Evolutionary conservation across 2,329 filamentous ascomycete species (phyloP).

Genomic region (Arthrobotrys entomopaga): DNA sequence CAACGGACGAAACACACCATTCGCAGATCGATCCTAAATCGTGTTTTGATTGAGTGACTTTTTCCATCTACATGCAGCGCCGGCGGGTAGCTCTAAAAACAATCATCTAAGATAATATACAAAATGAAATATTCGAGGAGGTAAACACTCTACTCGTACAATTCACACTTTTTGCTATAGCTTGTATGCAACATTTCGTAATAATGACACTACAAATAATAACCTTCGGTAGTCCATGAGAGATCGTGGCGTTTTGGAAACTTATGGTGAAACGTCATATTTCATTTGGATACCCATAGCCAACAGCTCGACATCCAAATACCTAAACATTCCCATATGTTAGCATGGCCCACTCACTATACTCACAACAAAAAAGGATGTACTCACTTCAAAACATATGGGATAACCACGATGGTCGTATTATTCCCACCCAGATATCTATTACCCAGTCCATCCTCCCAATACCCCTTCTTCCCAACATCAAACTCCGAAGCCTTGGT

Average conservation of each 20-base stretch:
- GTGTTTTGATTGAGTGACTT: no score
- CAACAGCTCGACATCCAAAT: conserved; percentile 91
- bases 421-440: conserved; percentile 89
- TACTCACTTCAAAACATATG: conserved; percentile 81
- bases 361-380: conserved; percentile 1
- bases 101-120: no score
- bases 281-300: conserved; percentile 97
- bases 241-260: no score
- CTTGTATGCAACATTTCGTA: neutral
- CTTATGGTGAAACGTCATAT: conserved; percentile 74
- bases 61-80: no score
- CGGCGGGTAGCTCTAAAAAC: no score
- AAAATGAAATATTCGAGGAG: conserved; percentile 1
- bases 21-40: no score
- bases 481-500: conserved; percentile 70
- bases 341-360: conserved; percentile 20
- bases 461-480: conserved; percentile 76
- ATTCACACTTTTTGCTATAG: neutral
- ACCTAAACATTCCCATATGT: conserved; percentile 50
- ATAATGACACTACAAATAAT: neutral
- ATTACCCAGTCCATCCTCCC: conserved; percentile 89
- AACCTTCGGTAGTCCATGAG: no score
- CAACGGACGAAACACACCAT: no score
- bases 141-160: conserved; percentile 6
- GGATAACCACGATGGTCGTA: conserved; percentile 89